phyloP scores from a whole-genome alignment of 805 yeast species.

The Saccharomycopsis fibuligera region DNA sequence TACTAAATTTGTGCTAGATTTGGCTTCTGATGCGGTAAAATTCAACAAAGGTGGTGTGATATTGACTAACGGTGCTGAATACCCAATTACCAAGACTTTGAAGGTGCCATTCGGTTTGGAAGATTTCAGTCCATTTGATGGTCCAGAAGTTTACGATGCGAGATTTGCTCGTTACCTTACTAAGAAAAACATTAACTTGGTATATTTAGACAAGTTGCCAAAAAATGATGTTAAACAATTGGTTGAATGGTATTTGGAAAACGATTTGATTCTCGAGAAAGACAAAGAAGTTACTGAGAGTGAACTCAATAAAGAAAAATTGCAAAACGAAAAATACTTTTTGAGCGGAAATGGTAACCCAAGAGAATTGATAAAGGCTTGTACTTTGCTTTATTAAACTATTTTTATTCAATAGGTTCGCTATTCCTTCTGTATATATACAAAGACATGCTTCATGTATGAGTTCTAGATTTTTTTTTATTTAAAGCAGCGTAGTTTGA shows the following conservation, averaged over 20 bases:
- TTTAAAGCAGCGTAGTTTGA: no score
- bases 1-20: constrained; percentile 48
- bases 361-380: constrained; percentile 39
- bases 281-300: constrained; percentile 17
- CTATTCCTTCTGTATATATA: background rate
- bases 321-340: constrained; percentile 44
- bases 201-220: constrained; percentile 39
- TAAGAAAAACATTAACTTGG: constrained; percentile 30
- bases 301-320: constrained; percentile 29
- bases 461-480: background rate
- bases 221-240: constrained; percentile 39
- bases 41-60: constrained; percentile 62
- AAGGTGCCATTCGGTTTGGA: constrained; percentile 50
- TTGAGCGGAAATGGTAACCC: constrained; percentile 66
- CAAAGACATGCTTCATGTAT: background rate
- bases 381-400: constrained; percentile 28
- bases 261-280: constrained; percentile 33
- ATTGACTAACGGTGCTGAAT: constrained; percentile 53
- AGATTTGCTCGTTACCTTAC: constrained; percentile 42
- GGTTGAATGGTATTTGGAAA: constrained; percentile 35
- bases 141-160: constrained; percentile 44
- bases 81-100: constrained; percentile 48
- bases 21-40: constrained; percentile 43
- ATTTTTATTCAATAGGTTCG: constrained; percentile 5
- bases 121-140: constrained; percentile 51